phyloP scores from a whole-genome alignment of 805 yeast species.

The Ogataea chonburiensis region DNA sequence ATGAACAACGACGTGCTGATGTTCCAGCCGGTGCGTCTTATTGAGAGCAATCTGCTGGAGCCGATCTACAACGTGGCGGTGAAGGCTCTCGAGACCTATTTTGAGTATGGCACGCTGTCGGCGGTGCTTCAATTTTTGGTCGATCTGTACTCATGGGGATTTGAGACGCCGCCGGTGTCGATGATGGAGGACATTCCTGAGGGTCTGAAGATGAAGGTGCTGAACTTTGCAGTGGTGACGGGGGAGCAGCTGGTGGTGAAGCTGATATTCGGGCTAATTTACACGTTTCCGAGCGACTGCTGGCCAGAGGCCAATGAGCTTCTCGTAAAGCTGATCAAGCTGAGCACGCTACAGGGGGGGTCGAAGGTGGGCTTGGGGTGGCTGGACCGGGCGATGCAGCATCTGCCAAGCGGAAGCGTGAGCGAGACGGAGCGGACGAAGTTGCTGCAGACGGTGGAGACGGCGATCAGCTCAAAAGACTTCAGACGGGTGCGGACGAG shows the following conservation, averaged over 20 bases:
- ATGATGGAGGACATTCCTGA: constrained; percentile 57
- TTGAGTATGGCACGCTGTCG: constrained; percentile 69
- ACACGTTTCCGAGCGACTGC: constrained; percentile 67
- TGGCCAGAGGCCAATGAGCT: constrained; percentile 75
- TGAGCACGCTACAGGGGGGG: constrained; percentile 46
- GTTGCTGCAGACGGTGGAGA: constrained; percentile 53
- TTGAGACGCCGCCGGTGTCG: constrained; percentile 75
- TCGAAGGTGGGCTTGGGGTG: constrained; percentile 49
- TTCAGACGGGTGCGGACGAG: constrained; percentile 70
- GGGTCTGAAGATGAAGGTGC: constrained; percentile 46
- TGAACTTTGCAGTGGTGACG: constrained; percentile 45
- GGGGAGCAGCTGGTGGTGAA: constrained; percentile 58
- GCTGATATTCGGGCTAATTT: constrained; percentile 65
- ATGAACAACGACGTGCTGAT: constrained; percentile 75
- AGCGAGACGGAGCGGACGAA: constrained; percentile 67
- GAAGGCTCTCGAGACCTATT: constrained; percentile 47
- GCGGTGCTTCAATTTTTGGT: constrained; percentile 73
- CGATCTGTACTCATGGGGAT: constrained; percentile 85
- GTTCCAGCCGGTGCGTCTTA: constrained; percentile 62
- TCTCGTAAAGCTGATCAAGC: constrained; percentile 57
- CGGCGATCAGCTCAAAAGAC: constrained; percentile 65
- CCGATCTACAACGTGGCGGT: constrained; percentile 60
- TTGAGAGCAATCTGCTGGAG: constrained; percentile 44
- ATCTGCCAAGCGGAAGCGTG: constrained; percentile 63
- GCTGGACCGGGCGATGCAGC: constrained; percentile 53